Base-by-base conservation (phyloP, 2,329 filamentous ascomycete species). In the Chaetomium olivaceum region DNA sequence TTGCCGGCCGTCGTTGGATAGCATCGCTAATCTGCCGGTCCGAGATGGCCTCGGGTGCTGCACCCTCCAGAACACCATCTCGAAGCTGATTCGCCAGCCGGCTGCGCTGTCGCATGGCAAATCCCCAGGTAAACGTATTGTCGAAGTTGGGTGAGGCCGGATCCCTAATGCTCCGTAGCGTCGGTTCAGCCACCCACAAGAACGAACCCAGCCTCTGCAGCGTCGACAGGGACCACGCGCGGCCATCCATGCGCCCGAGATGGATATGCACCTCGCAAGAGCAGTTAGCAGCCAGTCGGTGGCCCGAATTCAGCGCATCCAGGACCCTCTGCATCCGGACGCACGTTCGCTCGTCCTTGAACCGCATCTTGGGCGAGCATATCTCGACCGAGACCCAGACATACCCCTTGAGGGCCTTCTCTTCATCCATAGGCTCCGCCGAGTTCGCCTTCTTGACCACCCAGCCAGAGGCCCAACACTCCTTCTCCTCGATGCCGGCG, bases 371-470 rank as follows among this genome's bases (percentile, higher is more conserved):
- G 7, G 78, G 78, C 36, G 78, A 79, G 65, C 72, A 76, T 33
- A 80, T 68, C 68, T 80, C 78, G 7, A 78, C 73, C 0, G 78
- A 72, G 3, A 77, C 73, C 72, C 75, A 77, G 19, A 73, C 31
- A 36, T 75, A 75, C n/a, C 71, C 70, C n/a, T 70, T 25, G 14
- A 68, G 68, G 2, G 69, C 66, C 9, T 63, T 67, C 39, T 77
- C 72, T 9, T 69, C 67, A 3, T 72, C 69, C 12, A 67, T 66
- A 2, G 76, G 74, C 55, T 74, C 72, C 4, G 77, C 76, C n/a
- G 78, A 80, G 67, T 78, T 79, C 46, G 78, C 75, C 61, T 76
- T 77, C 64, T 80, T 79, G 46, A 80, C 76, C 29, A 79, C 75
- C 78, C 78, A 80, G 61, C 75, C 71, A 1, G 73, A 72, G n/a